These are phyloP conservation scores for Linnemannia exigua DNA, from an alignment of 192 early-diverging fungal genomes.

Conservation along the genomic window DNA sequence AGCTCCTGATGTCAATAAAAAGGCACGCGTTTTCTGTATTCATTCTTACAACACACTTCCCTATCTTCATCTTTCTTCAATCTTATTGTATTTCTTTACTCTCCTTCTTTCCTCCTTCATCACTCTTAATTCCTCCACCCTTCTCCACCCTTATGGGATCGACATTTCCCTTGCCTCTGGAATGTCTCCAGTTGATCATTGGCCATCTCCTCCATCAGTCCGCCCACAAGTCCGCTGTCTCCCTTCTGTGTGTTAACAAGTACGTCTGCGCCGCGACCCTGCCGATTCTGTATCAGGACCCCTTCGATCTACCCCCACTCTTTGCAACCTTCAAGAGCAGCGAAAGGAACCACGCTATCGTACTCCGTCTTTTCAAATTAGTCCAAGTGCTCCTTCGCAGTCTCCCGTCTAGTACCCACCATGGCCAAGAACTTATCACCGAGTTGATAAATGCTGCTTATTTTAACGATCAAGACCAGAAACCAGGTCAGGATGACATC, in stretches of 20 bases:
- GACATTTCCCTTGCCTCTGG: not conserved
- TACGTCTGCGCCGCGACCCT: not conserved
- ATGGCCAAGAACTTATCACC: not conserved
- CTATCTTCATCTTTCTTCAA: not conserved
- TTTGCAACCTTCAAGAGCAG: not conserved
- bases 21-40: not conserved
- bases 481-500: too few relatives aligned
- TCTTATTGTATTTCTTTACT: not conserved
- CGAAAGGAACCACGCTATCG: too few relatives aligned
- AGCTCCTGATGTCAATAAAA: too few relatives aligned
- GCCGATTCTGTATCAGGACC: not conserved
- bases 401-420: not conserved
- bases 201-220: not conserved
- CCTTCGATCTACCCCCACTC: not conserved
- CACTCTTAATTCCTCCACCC: too few relatives aligned
- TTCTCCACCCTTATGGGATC: too few relatives aligned
- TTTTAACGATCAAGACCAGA: not conserved
- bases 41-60: too few relatives aligned
- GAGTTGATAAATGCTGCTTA: not conserved
- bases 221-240: not conserved
- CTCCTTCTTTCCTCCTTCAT: not conserved
- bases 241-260: not conserved
- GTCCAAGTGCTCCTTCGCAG: not conserved
- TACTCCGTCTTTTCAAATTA: not conserved
- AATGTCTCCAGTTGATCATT: not conserved